Conservation (phyloP, 2,329 filamentous ascomycete species). For the Apiospora rasikravindrae region DNA sequence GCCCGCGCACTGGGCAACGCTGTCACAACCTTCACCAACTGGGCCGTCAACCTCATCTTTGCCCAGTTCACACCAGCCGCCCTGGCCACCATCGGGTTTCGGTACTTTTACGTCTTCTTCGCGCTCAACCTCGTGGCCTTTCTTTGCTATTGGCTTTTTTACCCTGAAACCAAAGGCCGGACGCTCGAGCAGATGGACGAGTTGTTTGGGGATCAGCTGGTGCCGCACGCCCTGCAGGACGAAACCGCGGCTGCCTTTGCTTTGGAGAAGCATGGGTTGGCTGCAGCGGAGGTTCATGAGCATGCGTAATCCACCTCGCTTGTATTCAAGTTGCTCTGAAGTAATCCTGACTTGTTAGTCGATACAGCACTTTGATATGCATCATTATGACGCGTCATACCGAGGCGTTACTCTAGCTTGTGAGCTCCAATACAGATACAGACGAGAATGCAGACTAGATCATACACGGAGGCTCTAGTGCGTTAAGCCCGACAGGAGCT, state of each 20-base stretch:
- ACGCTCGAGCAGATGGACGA: conserved; percentile 11
- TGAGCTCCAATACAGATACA: too few species aligned
- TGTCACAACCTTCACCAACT: conserved; percentile 2
- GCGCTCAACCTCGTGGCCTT: neutral
- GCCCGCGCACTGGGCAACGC: conserved; percentile 9
- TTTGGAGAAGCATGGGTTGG: neutral
- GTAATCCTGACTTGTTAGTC: too few species aligned
- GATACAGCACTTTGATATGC: too few species aligned
- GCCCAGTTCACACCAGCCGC: conserved; percentile 1
- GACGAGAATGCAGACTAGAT: too few species aligned
- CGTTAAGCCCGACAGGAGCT: too few species aligned
- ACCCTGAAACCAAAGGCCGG: conserved; percentile 2
- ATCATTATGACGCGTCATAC: too few species aligned
- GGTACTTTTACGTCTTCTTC: conserved; percentile 13
- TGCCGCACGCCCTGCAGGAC: conserved; percentile 1
- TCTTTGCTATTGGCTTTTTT: neutral
- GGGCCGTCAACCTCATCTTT: conserved; percentile 5
- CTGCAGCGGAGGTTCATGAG: neutral
- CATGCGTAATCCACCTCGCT: neutral
- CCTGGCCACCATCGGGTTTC: neutral
- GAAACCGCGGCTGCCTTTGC: neutral
- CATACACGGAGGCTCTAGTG: too few species aligned
- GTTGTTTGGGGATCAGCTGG: neutral
- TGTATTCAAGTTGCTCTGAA: neutral
- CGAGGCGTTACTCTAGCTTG: too few species aligned